Base-by-base conservation (phyloP, 1,284 basidiomycete species). In the Malassezia caprae region DNA sequence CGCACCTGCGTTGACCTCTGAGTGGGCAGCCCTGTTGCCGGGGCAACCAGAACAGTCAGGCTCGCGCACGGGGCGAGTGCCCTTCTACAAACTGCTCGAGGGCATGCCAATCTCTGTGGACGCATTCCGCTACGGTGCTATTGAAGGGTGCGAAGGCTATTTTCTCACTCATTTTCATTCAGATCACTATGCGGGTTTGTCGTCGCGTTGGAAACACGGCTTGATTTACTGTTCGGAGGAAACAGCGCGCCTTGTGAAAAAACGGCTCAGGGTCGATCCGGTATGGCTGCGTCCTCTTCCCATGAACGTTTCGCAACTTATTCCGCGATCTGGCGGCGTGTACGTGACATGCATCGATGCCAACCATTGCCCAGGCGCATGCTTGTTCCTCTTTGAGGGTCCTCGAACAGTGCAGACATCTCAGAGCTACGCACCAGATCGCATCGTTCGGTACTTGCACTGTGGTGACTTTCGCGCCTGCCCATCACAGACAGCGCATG, bases 51-150 rank as follows among this genome's bases (percentile, higher is more conserved):
- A 24, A 21, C 8, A 23, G 10, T 8, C 21, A 8, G 45, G 10
- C 21, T 24, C 31, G 21, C 31, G 54, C 12, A 43, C 19, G 13
- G 13, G 8, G 34, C 47, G 53, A 12, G 27, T 42, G 1, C 72
- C 70, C 13, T 73, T 73, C 46, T 74, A 72, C 61, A 74, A 79
- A 73, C 76, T 81, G n/a, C 77, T 98, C 61, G 87, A 89, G 62
- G 93, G 94, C 2, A 96, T 96, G 90, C 90, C 91, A 1, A 87
- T 96, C 42, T 86, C 90, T 6, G 90, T 96, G 0, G 93, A 96
- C 68, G 90, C 90, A 0, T 96, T 96, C 75, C 82, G 86, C 44
- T 96, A 93, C 73, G 90, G 90, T 2, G 78, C 80, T n/a, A 89
- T 96, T 51, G 88, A 89, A 7, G 83, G 82, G 10, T 83, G 94